phyloP scores from a whole-genome alignment of 2,329 filamentous ascomycete species.

The Oidium heveae region DNA sequence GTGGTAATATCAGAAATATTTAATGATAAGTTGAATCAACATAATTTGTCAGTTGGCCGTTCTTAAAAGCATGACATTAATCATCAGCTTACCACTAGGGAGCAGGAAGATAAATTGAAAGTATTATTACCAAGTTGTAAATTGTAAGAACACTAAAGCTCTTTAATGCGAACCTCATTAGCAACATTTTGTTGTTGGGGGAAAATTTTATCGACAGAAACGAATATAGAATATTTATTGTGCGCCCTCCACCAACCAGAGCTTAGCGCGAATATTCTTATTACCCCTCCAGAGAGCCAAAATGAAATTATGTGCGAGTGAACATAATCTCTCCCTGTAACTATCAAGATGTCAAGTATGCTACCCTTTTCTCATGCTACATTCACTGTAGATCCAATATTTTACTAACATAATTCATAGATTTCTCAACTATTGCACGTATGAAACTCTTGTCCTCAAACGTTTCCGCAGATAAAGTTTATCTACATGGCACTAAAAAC shows the following conservation, averaged over 20 bases:
- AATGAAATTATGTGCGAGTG: background rate
- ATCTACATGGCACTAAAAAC: background rate
- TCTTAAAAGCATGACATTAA: slow-evolving; percentile 29
- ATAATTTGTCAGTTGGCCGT: slow-evolving; percentile 33
- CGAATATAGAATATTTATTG: too few species aligned
- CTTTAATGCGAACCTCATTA: too few species aligned
- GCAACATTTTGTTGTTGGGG: background rate
- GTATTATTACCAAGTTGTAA: background rate
- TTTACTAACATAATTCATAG: slow-evolving; percentile 8
- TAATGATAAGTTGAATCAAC: too few species aligned
- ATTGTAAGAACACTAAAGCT: background rate
- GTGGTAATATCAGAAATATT: too few species aligned
- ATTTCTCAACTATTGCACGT: slow-evolving; percentile 19
- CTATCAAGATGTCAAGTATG: background rate
- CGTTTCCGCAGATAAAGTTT: too few species aligned
- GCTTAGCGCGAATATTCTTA: background rate
- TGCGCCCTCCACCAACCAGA: too few species aligned
- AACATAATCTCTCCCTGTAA: background rate
- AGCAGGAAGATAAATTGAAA: background rate
- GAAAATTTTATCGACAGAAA: too few species aligned
- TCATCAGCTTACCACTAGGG: slow-evolving; percentile 23
- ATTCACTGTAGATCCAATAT: background rate
- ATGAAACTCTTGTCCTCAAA: slow-evolving; percentile 5
- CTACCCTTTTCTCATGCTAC: background rate
- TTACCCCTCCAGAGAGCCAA: background rate